These are phyloP conservation scores for Keithomyces neogunnii DNA, from an alignment of 2,329 filamentous ascomycete genomes.

Conservation along the genomic window DNA sequence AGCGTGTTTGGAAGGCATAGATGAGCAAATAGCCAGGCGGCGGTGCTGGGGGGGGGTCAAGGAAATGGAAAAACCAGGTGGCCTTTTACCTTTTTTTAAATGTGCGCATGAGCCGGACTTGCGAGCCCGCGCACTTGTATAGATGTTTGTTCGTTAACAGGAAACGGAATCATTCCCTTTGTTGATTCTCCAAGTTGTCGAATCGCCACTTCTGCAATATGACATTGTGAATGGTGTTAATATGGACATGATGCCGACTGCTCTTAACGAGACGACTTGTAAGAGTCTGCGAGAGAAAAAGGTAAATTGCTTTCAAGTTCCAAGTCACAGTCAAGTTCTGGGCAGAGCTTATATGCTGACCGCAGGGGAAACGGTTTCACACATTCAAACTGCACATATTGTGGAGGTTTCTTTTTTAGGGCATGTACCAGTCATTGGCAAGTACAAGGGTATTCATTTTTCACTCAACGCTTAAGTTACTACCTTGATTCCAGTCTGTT, in stretches of 20 bases:
- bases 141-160: conserved; percentile 10
- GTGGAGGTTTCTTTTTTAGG: not conserved
- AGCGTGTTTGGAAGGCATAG: conserved; percentile 81
- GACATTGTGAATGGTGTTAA: no score
- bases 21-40: not conserved
- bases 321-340: no score
- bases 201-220: no score
- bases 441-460: not conserved
- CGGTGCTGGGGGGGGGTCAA: not conserved
- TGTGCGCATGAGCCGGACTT: not conserved
- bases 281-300: no score
- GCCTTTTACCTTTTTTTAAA: not conserved
- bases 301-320: no score
- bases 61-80: not conserved
- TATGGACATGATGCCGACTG: no score
- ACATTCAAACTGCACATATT: not conserved
- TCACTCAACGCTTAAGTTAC: not conserved
- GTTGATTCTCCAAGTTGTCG: not conserved
- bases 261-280: no score
- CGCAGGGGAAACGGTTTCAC: no score
- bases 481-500: not conserved
- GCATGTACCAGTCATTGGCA: not conserved
- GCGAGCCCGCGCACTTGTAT: conserved; percentile 7
- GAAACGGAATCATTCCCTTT: conserved; percentile 9
- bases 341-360: no score